Base-by-base conservation (phyloP, 192 early-diverging fungal genomes). In the Linnemannia schmuckeri region DNA sequence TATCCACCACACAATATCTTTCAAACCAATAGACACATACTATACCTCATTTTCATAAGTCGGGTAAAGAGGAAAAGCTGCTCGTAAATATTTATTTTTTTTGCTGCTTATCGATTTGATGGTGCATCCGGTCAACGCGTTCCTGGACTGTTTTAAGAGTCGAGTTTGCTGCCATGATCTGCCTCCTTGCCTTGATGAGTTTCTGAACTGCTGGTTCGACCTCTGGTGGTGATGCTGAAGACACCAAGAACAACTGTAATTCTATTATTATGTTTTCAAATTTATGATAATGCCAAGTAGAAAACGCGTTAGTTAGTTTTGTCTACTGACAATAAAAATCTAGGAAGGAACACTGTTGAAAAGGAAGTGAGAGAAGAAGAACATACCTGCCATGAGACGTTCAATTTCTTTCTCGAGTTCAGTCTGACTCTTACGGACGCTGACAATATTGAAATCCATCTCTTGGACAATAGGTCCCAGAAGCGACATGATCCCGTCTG, bases 391-490 rank as follows among this genome's bases (percentile, higher is more conserved):
- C 68, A 90, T 82, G 24, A 93, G 71, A 13, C 92, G 90, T 57
- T 93, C 92, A 70, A 93, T 92, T 72, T 93, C 92, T 70, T 92
- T 90, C 54, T 88, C 89, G 41, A 93, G 85, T n/a, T 92, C 92
- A 17, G 78, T 72, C 72, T 93, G 92, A 61, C 91, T 92, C 75
- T 90, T 81, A 70, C 90, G 89, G 13, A 90, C 88, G 55, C 88
- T 88, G 18, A 90, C 87, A 52, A 93, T 89, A 22, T 88, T 78
- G 52, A 88, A 88, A 74, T 93, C 92, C 80, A 92, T 92, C 55
- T 93, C 91, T 15, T 90, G 78, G 8, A 93, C 72, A 30, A 92
- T 76, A 40, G 92, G 90, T 20, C 87, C 85, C 35, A 93, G 40
- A 7, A 93, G 46, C 0, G 87, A 82, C 78, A 88, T 82, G 35